Evolutionary conservation across 805 yeast species (phyloP).

Genomic region (Cyberlindnera euphorbiae): DNA sequence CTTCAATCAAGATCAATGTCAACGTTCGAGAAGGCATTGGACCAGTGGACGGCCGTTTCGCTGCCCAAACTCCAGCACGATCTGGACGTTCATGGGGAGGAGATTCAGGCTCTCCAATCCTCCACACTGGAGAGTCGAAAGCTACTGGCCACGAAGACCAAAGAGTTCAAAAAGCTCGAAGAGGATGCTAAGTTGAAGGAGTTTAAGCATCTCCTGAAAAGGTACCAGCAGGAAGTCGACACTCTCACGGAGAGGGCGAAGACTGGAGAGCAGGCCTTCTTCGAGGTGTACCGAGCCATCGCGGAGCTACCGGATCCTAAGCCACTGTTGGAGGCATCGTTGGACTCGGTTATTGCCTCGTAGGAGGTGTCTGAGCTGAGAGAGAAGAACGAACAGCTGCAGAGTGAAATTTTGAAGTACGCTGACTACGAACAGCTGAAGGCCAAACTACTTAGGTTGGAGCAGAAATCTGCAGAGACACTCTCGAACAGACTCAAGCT

Average conservation of each 20-base stretch:
- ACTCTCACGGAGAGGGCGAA: constrained; percentile 73
- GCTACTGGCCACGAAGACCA: constrained; percentile 77
- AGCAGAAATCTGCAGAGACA: constrained; percentile 54
- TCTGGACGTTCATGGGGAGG: constrained; percentile 70
- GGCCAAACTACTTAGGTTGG: constrained; percentile 52
- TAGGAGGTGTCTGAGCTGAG: constrained; percentile 49
- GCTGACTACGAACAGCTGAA: constrained; percentile 81
- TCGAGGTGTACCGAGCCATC: constrained; percentile 66
- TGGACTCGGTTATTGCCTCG: constrained; percentile 55
- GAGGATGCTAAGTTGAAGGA: constrained; percentile 64
- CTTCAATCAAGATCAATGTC: no score
- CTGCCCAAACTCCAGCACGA: constrained; percentile 64
- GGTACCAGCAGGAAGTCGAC: constrained; percentile 88
- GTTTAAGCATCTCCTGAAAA: constrained; percentile 59
- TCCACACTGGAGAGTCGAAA: constrained; percentile 66
- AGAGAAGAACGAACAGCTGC: constrained; percentile 45
- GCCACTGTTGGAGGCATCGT: constrained; percentile 67
- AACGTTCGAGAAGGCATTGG: constrained; percentile 44
- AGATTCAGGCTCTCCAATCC: constrained; percentile 66
- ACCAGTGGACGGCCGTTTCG: constrained; percentile 72
- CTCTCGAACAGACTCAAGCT: constrained; percentile 53
- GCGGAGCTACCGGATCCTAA: constrained; percentile 94
- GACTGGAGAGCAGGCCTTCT: constrained; percentile 64
- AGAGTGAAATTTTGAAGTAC: constrained; percentile 54
- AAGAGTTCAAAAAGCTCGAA: constrained; percentile 68